Evolutionary conservation across 306 rosid species (phyloP), one percentile per base, ranked within the genome.

Genomic region (Corylus heterophylla): DNA sequence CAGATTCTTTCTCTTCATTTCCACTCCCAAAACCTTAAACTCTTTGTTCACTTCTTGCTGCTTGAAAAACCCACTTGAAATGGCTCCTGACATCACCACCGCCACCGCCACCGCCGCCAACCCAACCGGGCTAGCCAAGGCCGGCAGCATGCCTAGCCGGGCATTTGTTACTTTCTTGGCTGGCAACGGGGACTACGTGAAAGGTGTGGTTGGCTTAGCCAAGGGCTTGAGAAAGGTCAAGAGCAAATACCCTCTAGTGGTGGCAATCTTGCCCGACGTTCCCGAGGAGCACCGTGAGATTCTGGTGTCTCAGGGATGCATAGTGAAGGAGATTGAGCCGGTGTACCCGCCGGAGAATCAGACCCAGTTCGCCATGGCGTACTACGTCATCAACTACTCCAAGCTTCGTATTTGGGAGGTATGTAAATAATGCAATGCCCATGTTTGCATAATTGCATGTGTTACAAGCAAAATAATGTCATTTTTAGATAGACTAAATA

Each of bases 331-430:
- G 86, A 92, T 94, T 27, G 85, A 81, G 25, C 97, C 97, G 0
- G 87, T 94, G 0, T 64, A 90, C 69, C 98, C 98, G 0, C 98
- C 97, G 0, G 74, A 85, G 50, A 94, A 92, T 44, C 98, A 92
- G 22, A 94, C 97, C 12, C 83, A 85, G 29, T 94, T 86, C 16
- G 98, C 97, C 44, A 86, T 86, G 93, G 86, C 97, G 7, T 90
- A 90, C 68, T 94, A 92, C 55, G 98, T 92, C 81, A 92, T 90
- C 87, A 94, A 94, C 37, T 94, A 94, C 90, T 89, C 97, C 68
- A 94, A 94, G 79, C 93, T 94, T 0, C 90, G 97, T 4, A 92
- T 94, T 66, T 92, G 96, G 96, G 93, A 94, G 97, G 97, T 92
- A 84, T 48, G 31, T 29, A 27, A 13, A 0, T 3, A n/a, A n/a